Percentiles rank a stretch among this genome's conserved stretches.
Evolutionary conservation across 2,329 filamentous ascomycete species (phyloP).

Genomic region (Aspergillus uvarum): DNA sequence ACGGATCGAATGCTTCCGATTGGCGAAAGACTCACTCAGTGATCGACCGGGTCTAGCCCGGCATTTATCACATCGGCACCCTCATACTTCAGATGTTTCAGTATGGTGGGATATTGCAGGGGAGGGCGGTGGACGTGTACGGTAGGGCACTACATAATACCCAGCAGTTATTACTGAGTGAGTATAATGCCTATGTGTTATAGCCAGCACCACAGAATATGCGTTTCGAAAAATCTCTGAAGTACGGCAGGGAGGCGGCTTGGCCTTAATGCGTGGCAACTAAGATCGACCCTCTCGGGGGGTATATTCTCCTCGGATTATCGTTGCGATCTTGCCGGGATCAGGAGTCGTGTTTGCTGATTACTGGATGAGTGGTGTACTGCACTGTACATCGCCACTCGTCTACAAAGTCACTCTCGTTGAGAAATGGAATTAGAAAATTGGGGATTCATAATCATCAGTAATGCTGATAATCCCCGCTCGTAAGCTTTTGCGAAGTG

Average conservation of each 20-base stretch:
- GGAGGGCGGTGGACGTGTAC: not conserved
- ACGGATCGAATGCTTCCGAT: too few species aligned
- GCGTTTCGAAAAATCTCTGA: not conserved
- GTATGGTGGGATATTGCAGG: not conserved
- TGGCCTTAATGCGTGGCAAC: not conserved
- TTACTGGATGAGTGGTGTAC: too few species aligned
- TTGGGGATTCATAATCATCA: not conserved
- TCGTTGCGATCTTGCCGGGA: not conserved
- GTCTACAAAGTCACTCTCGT: not conserved
- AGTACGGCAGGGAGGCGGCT: not conserved
- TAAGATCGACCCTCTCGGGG: not conserved
- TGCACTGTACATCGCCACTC: not conserved
- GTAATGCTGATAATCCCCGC: not conserved
- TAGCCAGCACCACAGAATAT: too few species aligned
- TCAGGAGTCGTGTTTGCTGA: not conserved
- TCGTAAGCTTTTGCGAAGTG: slow-evolving; percentile 1
- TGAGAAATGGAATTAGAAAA: not conserved
- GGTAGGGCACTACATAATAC: not conserved
- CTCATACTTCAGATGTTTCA: not conserved
- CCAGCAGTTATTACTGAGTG: not conserved
- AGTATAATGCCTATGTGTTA: too few species aligned
- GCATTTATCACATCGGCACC: not conserved
- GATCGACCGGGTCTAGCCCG: not conserved
- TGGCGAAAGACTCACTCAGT: too few species aligned
- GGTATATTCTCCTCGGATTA: not conserved